Conservation (phyloP, 2,329 filamentous ascomycete species). For the Ceratocystiopsis brevicomis region DNA sequence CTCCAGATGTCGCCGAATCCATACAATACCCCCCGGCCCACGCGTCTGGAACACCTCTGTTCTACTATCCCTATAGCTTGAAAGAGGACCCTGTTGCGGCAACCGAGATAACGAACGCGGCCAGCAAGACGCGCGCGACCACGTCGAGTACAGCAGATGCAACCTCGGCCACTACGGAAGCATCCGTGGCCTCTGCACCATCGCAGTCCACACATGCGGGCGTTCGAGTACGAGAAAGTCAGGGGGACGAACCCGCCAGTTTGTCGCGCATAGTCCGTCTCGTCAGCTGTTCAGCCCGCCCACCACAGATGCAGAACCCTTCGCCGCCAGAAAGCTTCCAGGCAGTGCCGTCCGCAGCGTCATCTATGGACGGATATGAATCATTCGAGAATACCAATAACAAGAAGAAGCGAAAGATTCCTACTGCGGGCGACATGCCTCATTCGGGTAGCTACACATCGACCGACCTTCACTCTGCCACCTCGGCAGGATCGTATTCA, state of each 20-base stretch:
- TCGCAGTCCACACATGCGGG: background rate
- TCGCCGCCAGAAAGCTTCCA: constrained; percentile 20
- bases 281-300: constrained; percentile 2
- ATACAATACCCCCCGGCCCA: constrained; percentile 68
- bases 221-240: background rate
- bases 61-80: constrained; percentile 49
- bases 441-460: constrained; percentile 23
- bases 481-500: constrained; percentile 12
- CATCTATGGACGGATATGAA: constrained; percentile 75
- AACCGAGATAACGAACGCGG: background rate
- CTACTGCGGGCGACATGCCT: constrained; percentile 57
- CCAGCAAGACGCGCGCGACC: background rate
- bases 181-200: background rate
- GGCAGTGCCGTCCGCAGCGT: constrained; percentile 41
- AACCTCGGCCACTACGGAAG: background rate
- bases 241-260: constrained; percentile 24
- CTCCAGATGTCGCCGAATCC: constrained; percentile 62
- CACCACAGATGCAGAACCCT: background rate
- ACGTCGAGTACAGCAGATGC: background rate
- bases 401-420: constrained; percentile 98
- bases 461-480: constrained; percentile 15
- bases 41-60: constrained; percentile 52
- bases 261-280: constrained; percentile 3
- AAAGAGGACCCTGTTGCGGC: constrained; percentile 22
- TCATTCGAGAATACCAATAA: constrained; percentile 98